Conservation (phyloP, 441 rosid genomes). For the Syzygium syzygioides region DNA sequence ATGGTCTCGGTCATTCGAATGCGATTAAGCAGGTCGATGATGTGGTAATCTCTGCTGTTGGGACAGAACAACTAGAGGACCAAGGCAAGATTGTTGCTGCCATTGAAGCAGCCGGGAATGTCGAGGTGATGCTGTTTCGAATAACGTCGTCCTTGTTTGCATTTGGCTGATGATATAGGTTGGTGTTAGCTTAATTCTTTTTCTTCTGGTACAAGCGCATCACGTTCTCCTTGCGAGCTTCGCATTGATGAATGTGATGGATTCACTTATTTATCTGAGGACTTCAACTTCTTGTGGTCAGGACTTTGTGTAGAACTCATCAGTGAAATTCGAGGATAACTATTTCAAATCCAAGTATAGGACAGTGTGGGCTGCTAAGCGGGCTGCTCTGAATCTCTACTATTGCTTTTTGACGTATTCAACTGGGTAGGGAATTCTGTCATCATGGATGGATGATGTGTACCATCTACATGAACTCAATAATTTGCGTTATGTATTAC, state of each 20-base stretch:
- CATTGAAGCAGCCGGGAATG: conserved; percentile 39
- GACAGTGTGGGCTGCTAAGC: background rate
- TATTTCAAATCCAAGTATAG: background rate
- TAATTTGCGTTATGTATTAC: too few species aligned
- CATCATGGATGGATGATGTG: too few species aligned
- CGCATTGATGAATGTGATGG: background rate
- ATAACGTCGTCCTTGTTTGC: too few species aligned
- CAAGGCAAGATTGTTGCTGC: conserved; percentile 38
- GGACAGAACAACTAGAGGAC: conserved; percentile 11
- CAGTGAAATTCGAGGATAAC: background rate
- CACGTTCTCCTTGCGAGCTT: background rate
- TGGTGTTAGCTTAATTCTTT: conserved; percentile 26
- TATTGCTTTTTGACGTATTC: too few species aligned
- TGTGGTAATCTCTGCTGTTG: conserved; percentile 38
- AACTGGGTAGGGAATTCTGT: too few species aligned
- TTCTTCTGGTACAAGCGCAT: background rate
- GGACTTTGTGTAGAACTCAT: background rate
- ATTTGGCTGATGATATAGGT: background rate
- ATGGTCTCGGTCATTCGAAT: background rate
- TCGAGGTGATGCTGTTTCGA: conserved; percentile 17
- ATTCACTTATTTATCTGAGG: background rate
- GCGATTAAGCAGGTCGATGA: conserved; percentile 46
- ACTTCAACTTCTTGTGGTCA: background rate
- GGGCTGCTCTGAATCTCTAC: too few species aligned
- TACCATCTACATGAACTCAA: too few species aligned